Evolutionary conservation across 2,329 filamentous ascomycete genomes (phyloP), one percentile per base, ranked within the genome.

Genomic region (Coniella lustricola): DNA sequence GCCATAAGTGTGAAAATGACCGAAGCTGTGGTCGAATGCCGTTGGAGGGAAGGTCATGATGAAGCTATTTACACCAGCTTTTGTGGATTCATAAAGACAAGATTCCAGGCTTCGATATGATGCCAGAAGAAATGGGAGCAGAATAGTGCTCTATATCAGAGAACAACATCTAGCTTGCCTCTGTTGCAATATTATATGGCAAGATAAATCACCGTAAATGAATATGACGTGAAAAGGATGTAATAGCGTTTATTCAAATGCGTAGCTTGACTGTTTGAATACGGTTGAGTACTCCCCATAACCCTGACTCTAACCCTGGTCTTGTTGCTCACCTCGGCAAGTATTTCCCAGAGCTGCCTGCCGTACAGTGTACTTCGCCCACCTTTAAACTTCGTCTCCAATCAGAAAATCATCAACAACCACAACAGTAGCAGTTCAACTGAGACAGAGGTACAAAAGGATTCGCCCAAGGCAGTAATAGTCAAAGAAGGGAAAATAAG

Each of bases 11-110:
- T 70, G 1, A 59, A 65, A 16, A 62, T 62, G 44, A 57, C 61
- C 2, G 61, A 66, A 16, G 68, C 82, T 0, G 64, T 61, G 2
- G 67, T 85, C 4, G 56, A 65, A 4, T 70, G 85, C 46, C 73
- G 86, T 29, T 94, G 88, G 90, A 60, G 88, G 1, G 82, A 87
- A 57, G 91, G 93, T 0, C 71, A 74, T 5, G 86, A 95, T 55
- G 71, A 77, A 16, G 74, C 82, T 1, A 61, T 93, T 0, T 95
- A 91, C 64, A 87, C 94, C 67, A 96, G 90, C 62, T 89, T 98
- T 54, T 85, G 82, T 52, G 90, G 88, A 0, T 89, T 90, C 70
- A 55, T 94, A 38, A 86, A 82, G 63, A 71, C 77, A 32, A 77
- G 74, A 50, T 47, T 72, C 2, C 56, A 58, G 34, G 58, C 59